These are phyloP conservation scores for Fusarium caatingaense DNA, from an alignment of 2,329 filamentous ascomycete genomes.

Conservation along the genomic window DNA sequence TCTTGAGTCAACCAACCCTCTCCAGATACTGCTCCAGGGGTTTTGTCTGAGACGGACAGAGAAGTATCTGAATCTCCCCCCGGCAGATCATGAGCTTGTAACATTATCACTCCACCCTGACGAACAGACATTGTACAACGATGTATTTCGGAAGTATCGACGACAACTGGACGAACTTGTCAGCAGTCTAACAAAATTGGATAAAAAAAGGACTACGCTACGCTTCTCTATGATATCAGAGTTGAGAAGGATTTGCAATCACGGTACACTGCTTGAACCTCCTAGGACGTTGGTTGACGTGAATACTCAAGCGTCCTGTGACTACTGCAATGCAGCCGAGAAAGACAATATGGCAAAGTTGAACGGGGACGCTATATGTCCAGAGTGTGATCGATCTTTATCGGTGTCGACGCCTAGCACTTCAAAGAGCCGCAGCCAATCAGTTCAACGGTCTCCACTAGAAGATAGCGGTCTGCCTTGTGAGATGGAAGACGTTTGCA, in stretches of 20 bases:
- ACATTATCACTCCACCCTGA: neutral
- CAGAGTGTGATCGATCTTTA: neutral
- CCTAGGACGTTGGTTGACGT: neutral
- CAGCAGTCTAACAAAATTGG: neutral
- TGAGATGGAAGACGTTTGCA: neutral
- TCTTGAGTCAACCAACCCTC: neutral
- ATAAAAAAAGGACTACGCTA: neutral
- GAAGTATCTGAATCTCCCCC: neutral
- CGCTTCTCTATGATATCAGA: neutral
- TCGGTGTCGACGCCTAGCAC: rapidly evolving
- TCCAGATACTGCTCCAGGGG: neutral
- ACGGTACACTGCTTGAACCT: neutral
- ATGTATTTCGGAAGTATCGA: neutral
- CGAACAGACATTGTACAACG: neutral
- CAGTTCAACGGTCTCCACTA: rapidly evolving
- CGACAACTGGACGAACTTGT: neutral
- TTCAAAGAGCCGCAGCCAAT: neutral
- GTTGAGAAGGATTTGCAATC: neutral
- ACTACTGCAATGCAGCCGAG: neutral
- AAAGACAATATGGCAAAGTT: neutral
- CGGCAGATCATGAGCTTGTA: neutral
- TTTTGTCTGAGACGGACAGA: neutral
- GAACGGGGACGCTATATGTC: neutral
- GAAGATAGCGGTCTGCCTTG: rapidly evolving
- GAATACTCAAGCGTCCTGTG: neutral